Base-by-base conservation (phyloP, 2,329 filamentous ascomycete genomes). In the Chaetomium globosum region DNA sequence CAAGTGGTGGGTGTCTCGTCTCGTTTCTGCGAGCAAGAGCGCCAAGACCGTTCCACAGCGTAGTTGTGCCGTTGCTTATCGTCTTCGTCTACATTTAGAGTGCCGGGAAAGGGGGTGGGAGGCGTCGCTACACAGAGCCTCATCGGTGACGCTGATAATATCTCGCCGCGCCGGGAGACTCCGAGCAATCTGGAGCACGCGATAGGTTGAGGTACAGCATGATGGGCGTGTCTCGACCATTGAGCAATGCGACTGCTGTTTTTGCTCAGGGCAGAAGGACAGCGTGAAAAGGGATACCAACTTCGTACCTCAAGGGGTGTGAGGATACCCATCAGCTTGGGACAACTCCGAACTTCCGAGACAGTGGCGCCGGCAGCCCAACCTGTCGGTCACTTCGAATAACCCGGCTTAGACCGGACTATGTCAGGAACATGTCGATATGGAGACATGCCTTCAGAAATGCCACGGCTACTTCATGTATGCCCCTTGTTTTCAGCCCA, bases 121-220 rank as follows among this genome's bases (percentile, higher is more conserved):
- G 59, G 33, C 51, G 59, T 61, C 12, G 59, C 54, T 21, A 12
- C 59, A 61, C 52, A 28, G 16, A 56, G 53, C 30, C 60, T 56
- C 60, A 56, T 28, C n/a, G 12, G 26, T n/a, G n/a, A 28, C 26
- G 30, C 28, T n/a, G 39, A 2, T 19, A 2, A 6, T 26, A 30
- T 53, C 51, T 31, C 53, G 53, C 30, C 3, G n/a, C 8, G 52
- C 30, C 36, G 52, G 28, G 52, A 23, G 28, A 21, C 19, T 4
- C 43, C 43, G 43, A 46, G 43, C 43, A 10, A 39, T 5, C 43
- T 19, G 43, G 8, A 46, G 7, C 43, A 46, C n/a, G 19, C 43
- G 43, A 16, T 46, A n/a, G 43, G 43, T 21, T 21, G 28, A 1
- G 36, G 31, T 39, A 21, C 53, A 39, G 26, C 9, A 9, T 12